Evolutionary conservation across 192 early-diverging fungal species (phyloP), one percentile per base, ranked within the genome.

Genomic region (Mortierella hygrophila): DNA sequence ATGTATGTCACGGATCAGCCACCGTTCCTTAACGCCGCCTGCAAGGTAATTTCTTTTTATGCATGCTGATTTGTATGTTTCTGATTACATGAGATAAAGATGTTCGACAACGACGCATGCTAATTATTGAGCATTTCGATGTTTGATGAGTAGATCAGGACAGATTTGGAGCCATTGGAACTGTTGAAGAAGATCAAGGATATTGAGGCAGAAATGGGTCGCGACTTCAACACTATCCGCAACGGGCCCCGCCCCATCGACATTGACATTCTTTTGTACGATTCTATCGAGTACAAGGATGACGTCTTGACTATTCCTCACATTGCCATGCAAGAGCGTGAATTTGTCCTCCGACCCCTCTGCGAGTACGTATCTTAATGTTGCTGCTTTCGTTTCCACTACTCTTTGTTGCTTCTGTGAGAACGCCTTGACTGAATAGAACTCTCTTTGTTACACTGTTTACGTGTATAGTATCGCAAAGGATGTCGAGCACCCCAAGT

Each of bases 1-100:
- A 99, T 99, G 99, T 99, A 99, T 87, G 92, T 94, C 23, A 91
- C 92, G 20, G 97, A 99, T 49, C 99, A 99, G 83, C 94, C 97
- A 6, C 81, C 88, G 52, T 99, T 99, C 85, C 79, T 99, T 71
- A 99, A 99, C 76, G 97, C 92, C 6, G 97, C 94, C 0, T 94
- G 93, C 83, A 96, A 97, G 89, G 93, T 96, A 79, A 70, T 9
- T 55, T 68, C 54, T 80, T 35, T 35, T 82, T 40, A 38, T 35
- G 16, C 37, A 54, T 60, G 54, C 74, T 37, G 40, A 37, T 40
- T 40, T 21, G 16, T 23, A 7, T 57, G 47, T 75, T 26, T 11
- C 38, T 21, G 2, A 37, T 79, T 26, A 79, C 21, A 63, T 52
- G 42, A 35, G n/a, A 15, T 38, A 23, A 13, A 35, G 8, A 18